Conservation (phyloP, 176 grass and related monocot genomes). For the Eragrostis curvula region DNA sequence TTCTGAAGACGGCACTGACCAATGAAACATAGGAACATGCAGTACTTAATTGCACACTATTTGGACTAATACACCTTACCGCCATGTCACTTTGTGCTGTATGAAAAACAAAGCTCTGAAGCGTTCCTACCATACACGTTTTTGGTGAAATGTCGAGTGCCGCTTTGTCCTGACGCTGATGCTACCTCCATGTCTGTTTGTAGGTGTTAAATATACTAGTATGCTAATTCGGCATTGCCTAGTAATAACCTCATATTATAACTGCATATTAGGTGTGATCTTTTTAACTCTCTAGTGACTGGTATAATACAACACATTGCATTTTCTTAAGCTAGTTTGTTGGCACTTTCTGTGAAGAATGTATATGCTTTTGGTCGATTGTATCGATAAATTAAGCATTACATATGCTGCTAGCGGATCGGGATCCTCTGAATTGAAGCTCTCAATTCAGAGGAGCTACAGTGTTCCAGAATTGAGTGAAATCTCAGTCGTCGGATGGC, state of each 20-base stretch:
- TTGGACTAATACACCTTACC: constrained; percentile 48
- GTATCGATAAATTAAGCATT: constrained; percentile 8
- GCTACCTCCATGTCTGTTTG: neutral
- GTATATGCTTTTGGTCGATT: neutral
- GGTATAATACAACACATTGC: neutral
- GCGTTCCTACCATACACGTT: constrained; percentile 25
- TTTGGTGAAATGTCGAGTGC: constrained; percentile 37
- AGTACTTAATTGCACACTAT: constrained; percentile 19
- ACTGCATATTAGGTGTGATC: neutral
- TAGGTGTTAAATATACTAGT: neutral
- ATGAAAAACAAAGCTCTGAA: constrained; percentile 34
- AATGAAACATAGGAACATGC: constrained; percentile 17
- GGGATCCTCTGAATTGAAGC: too few relatives aligned
- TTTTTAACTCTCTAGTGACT: neutral
- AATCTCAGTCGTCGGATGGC: too few relatives aligned
- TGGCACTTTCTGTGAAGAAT: constrained; percentile 19
- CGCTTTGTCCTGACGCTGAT: constrained; percentile 25
- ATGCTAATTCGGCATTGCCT: constrained; percentile 18
- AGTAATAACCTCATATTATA: constrained; percentile 11
- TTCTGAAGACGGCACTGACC: constrained; percentile 16
- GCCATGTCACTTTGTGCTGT: constrained; percentile 37
- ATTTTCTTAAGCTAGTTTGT: neutral
- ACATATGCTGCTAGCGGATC: neutral
- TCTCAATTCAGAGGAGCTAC: too few relatives aligned
- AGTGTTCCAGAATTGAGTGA: too few relatives aligned